Evolutionary conservation across 257 asterid species (phyloP).

Genomic region (Voacanga thouarsii): DNA sequence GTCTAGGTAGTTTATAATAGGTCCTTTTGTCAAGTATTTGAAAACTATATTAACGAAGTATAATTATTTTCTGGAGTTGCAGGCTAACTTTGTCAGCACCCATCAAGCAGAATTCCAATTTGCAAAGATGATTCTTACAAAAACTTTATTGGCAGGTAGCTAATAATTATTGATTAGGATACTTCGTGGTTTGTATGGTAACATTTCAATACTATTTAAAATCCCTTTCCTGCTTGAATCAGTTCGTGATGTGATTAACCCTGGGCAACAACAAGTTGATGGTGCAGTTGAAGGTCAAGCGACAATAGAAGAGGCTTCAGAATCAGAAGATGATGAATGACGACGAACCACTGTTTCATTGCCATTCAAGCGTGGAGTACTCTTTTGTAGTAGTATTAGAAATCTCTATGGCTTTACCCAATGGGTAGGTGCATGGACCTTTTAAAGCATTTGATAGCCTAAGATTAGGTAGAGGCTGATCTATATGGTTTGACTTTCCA

Average conservation of each 20-base stretch:
- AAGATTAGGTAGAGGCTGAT: neutral
- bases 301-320: constrained; percentile 45
- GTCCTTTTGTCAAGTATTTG: constrained; percentile 1
- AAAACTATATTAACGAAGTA: neutral
- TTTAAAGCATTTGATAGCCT: constrained; percentile 4
- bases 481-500: neutral
- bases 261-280: constrained; percentile 37
- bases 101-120: constrained; percentile 65
- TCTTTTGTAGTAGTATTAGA: neutral
- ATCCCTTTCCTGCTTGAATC: constrained; percentile 16
- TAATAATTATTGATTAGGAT: neutral
- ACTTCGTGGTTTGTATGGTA: neutral
- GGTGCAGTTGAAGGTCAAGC: constrained; percentile 47
- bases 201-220: neutral
- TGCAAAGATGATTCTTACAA: constrained; percentile 46
- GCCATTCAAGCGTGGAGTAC: too few relatives aligned
- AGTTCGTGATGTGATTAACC: constrained; percentile 44
- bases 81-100: constrained; percentile 62
- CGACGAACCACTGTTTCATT: neutral
- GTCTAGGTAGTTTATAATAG: neutral
- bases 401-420: neutral
- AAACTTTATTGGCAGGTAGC: constrained; percentile 54
- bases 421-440: neutral
- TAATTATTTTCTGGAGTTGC: constrained; percentile 21
- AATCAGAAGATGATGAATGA: constrained; percentile 45